Evolutionary conservation across 1,284 basidiomycete species (phyloP), one percentile per base, ranked within the genome.

Genomic region (Hypsizygus ulmarius): DNA sequence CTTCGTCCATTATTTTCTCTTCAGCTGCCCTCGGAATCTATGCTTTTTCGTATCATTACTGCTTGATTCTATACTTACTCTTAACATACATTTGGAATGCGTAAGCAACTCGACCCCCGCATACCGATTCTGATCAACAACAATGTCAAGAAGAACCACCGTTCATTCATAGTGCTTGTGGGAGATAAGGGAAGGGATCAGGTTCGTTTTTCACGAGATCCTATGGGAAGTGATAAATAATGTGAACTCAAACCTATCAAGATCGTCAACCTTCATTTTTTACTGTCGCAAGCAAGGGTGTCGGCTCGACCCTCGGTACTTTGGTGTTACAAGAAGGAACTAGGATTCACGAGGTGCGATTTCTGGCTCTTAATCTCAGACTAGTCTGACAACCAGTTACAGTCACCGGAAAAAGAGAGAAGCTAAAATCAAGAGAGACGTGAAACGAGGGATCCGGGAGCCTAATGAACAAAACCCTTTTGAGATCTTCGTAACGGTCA

Each of bases 401-500:
- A 94, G 92, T 56, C 95, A 99, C 70, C 87, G 96, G 39, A 98
- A 97, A 75, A 98, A 98, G 70, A 80, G 93, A 39, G 94, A 97
- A 67, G 88, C 87, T 32, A 97, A 94, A 71, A 93, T 97, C 60
- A 97, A 96, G 69, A 77, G 91, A 50, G 93, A 97, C 64, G 85
- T 96, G 33, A 97, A 97, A 70, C 82, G 93, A 21, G 95, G 96
- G 5, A 82, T 95, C 39, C 79, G 96, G 16, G 96, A 99, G 61
- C 85, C 90, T 18, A 96, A 96, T 63, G 93, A 98, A 50, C 93
- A 96, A 65, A 86, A 93, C 65, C 96, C 97, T 1, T 99, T 99
- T 63, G 97, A 99, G 73, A 90, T 99, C 46, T 99, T 99, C 63
- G 88, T 99, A 18, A 90, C 92, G 2, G 93, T 98, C n/a, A 99